Percentiles rank a stretch among this genome's conserved stretches.
Conservation (phyloP, 2,329 filamentous ascomycete species). For the Orbilia brochopaga region DNA sequence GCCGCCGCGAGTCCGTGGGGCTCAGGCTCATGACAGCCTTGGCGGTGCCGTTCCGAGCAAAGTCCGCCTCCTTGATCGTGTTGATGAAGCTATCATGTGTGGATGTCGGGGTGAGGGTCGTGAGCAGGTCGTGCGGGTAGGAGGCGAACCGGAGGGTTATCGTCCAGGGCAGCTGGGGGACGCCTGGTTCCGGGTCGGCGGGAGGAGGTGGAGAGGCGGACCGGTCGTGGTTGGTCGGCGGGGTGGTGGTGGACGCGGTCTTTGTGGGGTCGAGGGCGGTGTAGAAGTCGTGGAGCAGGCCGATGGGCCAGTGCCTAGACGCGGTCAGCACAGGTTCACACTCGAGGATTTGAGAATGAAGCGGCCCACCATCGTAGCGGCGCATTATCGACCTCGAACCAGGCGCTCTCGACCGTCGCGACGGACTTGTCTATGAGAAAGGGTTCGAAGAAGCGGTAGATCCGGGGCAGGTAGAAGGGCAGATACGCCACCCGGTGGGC, state of each 20-base stretch:
- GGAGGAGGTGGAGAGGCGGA: conserved; percentile 40
- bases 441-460: conserved; percentile 68
- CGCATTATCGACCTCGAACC: conserved; percentile 70
- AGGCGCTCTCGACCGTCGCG: conserved; percentile 53
- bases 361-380: conserved; percentile 67
- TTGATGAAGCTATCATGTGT: conserved; percentile 64
- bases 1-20: conserved; percentile 78
- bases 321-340: background rate
- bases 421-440: conserved; percentile 67
- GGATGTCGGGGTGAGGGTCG: conserved; percentile 52
- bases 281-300: conserved; percentile 73
- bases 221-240: conserved; percentile 49
- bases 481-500: conserved; percentile 72
- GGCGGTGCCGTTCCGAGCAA: conserved; percentile 82
- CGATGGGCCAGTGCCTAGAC: conserved; percentile 68
- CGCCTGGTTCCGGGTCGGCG: conserved; percentile 53
- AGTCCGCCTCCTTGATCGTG: conserved; percentile 77
- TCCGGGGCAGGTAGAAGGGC: conserved; percentile 67
- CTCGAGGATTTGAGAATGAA: background rate
- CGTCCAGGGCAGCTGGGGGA: conserved; percentile 66
- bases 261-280: conserved; percentile 64
- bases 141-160: conserved; percentile 62
- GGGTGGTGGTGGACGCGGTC: conserved; percentile 55
- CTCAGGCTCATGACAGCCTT: conserved; percentile 89
- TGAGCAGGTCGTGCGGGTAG: conserved; percentile 51